Evolutionary conservation across 1,139 yeast species (phyloP).

Genomic region (Komagataea norvegica): DNA sequence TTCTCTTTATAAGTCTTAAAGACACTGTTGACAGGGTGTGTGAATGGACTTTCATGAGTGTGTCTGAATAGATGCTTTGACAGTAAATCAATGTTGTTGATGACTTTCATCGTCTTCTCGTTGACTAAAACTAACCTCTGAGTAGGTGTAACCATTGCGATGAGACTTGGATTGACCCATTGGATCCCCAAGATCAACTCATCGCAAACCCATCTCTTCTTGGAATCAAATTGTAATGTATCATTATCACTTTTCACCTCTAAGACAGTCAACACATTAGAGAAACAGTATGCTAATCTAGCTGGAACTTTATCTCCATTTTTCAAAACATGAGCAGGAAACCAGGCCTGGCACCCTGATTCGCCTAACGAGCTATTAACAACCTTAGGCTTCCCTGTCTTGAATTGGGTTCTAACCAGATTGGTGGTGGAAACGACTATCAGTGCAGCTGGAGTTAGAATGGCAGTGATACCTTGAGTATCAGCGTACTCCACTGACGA

Average conservation of each 20-base stretch:
- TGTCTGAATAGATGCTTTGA: slow-evolving; percentile 39
- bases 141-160: slow-evolving; percentile 44
- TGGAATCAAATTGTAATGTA: slow-evolving; percentile 39
- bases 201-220: slow-evolving; percentile 41
- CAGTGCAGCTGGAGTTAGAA: slow-evolving; percentile 50
- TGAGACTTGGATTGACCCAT: slow-evolving; percentile 53
- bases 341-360: slow-evolving; percentile 59
- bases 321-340: slow-evolving; percentile 37
- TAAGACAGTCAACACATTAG: slow-evolving; percentile 49
- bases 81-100: slow-evolving; percentile 39
- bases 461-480: slow-evolving; percentile 53
- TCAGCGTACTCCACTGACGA: slow-evolving; percentile 48
- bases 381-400: slow-evolving; percentile 43
- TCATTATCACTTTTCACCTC: slow-evolving; percentile 39
- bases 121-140: slow-evolving; percentile 42
- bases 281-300: slow-evolving; percentile 64
- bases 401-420: slow-evolving; percentile 48
- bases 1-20: slow-evolving; percentile 40
- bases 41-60: neutral
- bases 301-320: slow-evolving; percentile 33
- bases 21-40: slow-evolving; percentile 24
- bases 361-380: slow-evolving; percentile 32
- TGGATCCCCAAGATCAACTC: slow-evolving; percentile 49
- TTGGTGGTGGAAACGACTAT: slow-evolving; percentile 55
- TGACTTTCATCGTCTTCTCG: slow-evolving; percentile 34